Base-by-base conservation (phyloP, 2,329 filamentous ascomycete genomes). In the Hysterium pulicare region DNA sequence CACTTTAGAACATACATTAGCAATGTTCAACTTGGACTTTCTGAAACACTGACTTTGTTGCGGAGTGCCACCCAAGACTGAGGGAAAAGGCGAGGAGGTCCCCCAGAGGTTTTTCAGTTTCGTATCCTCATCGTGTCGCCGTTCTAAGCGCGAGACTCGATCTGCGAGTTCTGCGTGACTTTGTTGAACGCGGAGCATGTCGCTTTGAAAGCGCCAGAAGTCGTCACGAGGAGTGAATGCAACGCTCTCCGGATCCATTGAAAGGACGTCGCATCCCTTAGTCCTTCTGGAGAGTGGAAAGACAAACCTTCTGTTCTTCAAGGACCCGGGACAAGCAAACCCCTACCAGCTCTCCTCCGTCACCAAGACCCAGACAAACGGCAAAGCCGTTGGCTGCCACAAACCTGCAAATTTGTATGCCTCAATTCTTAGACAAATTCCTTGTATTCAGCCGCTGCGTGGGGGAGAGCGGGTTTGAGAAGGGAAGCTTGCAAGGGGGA, bases 21-120 rank as follows among this genome's bases (percentile, higher is more conserved):
- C 36, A 23, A 45, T n/a, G n/a, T n/a, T n/a, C n/a, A n/a, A n/a
- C n/a, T n/a, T n/a, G n/a, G n/a, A n/a, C n/a, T n/a, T n/a, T n/a
- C n/a, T n/a, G n/a, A n/a, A n/a, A n/a, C n/a, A 31, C 80, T 67
- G 71, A 94, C 91, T 89, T 73, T 94, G 87, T 64, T 94, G 87
- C 41, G 90, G 86, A 34, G 89, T 90, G 41, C 87, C 86, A 54
- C 85, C 83, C 44, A 95, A 67, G 30, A 90, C 82, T 51, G 84
- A 84, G n/a, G 91, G 90, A 62, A 96, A 96, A 13, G 90, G 90
- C 42, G 90, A 95, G 36, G 77, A 71, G 51, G 86, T 84, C 37
- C 81, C 81, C 93, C 93, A 98, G 43, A 94, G 86, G 47, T 87
- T 95, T 68, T 91, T 94, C 67, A 83, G 67, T 50, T 77, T 73